Percentiles rank a stretch among this genome's conserved stretches.
Evolutionary conservation across 2,329 filamentous ascomycete genomes (phyloP).

Genomic region (Hymenotorrendiella dingleyae): DNA sequence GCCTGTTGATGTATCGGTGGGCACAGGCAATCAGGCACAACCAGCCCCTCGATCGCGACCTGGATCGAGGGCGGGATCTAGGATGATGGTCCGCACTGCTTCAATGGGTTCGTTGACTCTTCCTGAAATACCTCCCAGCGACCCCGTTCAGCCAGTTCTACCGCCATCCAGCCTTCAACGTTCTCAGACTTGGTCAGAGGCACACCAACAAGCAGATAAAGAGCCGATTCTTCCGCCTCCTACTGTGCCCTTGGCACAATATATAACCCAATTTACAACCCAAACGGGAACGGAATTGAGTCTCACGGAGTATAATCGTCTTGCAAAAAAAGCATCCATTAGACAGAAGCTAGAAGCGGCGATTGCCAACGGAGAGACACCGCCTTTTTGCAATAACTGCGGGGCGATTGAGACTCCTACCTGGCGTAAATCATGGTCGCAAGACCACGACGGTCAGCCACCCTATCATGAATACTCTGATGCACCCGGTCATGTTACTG

Average conservation of each 20-base stretch:
- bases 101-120: slow-evolving; percentile 29
- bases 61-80: slow-evolving; percentile 38
- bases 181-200: slow-evolving; percentile 40
- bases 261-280: slow-evolving; percentile 1
- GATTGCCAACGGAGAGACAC: slow-evolving; percentile 75
- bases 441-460: slow-evolving; percentile 64
- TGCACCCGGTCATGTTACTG: slow-evolving; percentile 67
- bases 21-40: slow-evolving; percentile 1
- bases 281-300: neutral
- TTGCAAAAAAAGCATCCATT: slow-evolving; percentile 27
- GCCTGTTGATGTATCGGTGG: neutral
- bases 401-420: slow-evolving; percentile 94
- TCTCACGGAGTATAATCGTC: slow-evolving; percentile 10
- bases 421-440: slow-evolving; percentile 90
- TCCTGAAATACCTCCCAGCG: slow-evolving; percentile 41
- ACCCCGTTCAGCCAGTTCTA: slow-evolving; percentile 40
- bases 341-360: slow-evolving; percentile 53
- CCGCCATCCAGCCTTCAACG: slow-evolving; percentile 36
- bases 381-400: slow-evolving; percentile 86
- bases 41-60: slow-evolving; percentile 33
- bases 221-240: slow-evolving; percentile 8
- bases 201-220: slow-evolving; percentile 37
- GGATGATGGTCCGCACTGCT: slow-evolving; percentile 26
- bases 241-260: neutral
- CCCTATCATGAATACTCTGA: slow-evolving; percentile 65